A percentile compares a stretch with the other conserved stretches of the same genome.
phyloP scores from a whole-genome alignment of 129 eudicot species.

The Escallonia herrerae region DNA sequence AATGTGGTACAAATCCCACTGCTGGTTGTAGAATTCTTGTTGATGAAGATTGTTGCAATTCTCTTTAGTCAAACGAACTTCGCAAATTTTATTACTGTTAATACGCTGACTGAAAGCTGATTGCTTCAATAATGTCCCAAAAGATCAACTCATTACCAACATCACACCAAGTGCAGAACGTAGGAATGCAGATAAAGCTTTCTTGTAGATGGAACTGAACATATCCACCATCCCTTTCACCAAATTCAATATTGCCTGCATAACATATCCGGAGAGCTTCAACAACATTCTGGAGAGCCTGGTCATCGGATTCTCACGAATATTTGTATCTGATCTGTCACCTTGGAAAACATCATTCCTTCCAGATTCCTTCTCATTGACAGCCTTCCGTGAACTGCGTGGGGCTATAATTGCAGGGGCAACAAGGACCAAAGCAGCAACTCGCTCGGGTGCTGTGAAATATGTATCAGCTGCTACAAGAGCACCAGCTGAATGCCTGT shows the following conservation, averaged over 20 bases:
- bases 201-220: conserved; percentile 54
- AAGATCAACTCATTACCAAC: conserved; percentile 41
- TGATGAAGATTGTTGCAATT: too few species aligned
- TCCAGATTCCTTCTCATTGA: conserved; percentile 18
- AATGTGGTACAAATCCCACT: too few species aligned
- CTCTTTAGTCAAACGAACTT: too few species aligned
- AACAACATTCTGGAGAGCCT: conserved; percentile 35
- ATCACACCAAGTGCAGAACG: conserved; percentile 65
- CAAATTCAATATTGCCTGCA: conserved; percentile 27
- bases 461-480: conserved; percentile 80
- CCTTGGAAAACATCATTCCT: conserved; percentile 26
- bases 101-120: too few species aligned
- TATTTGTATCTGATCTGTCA: conserved; percentile 32
- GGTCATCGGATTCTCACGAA: conserved; percentile 28
- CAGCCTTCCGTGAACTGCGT: conserved; percentile 23
- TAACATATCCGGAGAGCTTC: conserved; percentile 33
- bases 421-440: conserved; percentile 89
- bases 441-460: conserved; percentile 84
- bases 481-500: conserved; percentile 94
- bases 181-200: conserved; percentile 61
- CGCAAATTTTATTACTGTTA: too few species aligned
- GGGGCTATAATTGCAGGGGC: conserved; percentile 95
- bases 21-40: too few species aligned
- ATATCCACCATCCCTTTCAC: conserved; percentile 45
- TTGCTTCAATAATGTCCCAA: too few species aligned